phyloP scores from a whole-genome alignment of 2,329 filamentous ascomycete species.

The Lachnellula occidentalis region DNA sequence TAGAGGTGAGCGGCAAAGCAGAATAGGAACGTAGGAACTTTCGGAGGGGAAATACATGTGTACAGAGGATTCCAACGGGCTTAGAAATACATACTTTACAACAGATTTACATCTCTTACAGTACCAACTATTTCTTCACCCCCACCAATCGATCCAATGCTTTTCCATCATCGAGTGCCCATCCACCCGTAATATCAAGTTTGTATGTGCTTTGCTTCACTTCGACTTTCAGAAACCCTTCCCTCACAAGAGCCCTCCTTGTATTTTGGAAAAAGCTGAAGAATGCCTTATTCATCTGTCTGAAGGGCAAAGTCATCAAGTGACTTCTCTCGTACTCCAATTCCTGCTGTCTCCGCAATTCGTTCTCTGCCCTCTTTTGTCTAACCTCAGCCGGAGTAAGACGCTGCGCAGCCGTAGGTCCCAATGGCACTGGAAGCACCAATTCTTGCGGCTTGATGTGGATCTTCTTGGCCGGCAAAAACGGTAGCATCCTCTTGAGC shows the following conservation, averaged over 20 bases:
- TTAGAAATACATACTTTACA: no score
- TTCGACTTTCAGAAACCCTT: constrained; percentile 49
- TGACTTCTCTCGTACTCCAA: constrained; percentile 48
- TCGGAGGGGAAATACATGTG: no score
- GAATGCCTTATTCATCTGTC: constrained; percentile 41
- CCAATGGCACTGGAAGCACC: constrained; percentile 26
- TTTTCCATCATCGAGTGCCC: constrained; percentile 53
- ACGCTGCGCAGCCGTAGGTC: constrained; percentile 16
- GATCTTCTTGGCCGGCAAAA: constrained; percentile 22
- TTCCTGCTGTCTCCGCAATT: constrained; percentile 20
- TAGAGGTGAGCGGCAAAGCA: no score
- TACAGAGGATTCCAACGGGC: no score
- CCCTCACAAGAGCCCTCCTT: constrained; percentile 47
- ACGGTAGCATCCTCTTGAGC: constrained; percentile 28
- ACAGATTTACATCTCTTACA: neutral
- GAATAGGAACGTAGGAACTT: no score
- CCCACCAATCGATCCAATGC: constrained; percentile 51
- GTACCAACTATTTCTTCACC: constrained; percentile 18
- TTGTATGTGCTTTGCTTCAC: constrained; percentile 49
- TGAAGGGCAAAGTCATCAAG: constrained; percentile 52
- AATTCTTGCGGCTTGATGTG: constrained; percentile 21
- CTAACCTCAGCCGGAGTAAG: constrained; percentile 8
- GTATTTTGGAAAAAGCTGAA: constrained; percentile 40
- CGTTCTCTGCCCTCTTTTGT: constrained; percentile 35
- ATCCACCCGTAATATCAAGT: constrained; percentile 52